A percentile compares a stretch with the other conserved stretches of the same genome.
These are phyloP conservation scores for Gillenia trifoliata DNA, from an alignment of 306 rosid species.

Conservation along the genomic window DNA sequence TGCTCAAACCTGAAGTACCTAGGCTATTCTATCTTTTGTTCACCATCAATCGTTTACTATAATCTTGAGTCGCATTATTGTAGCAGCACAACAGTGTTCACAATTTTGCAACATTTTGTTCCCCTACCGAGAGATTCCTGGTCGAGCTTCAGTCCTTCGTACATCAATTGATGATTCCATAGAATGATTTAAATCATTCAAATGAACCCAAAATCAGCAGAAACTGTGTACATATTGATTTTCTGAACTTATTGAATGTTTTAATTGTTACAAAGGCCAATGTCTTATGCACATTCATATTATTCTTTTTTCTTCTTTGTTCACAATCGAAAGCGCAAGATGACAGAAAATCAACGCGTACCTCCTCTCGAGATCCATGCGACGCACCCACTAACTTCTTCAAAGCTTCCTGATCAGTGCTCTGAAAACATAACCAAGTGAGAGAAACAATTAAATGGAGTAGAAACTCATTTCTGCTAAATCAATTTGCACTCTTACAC, in stretches of 20 bases:
- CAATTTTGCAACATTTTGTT: background rate
- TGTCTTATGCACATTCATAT: background rate
- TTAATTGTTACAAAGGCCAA: background rate
- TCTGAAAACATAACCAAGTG: conserved; percentile 27
- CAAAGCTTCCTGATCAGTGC: conserved; percentile 68
- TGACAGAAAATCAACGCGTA: background rate
- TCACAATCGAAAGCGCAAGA: background rate
- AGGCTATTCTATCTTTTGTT: background rate
- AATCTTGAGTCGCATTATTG: background rate
- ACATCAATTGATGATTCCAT: background rate
- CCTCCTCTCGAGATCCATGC: conserved; percentile 22
- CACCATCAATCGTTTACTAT: background rate
- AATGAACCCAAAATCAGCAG: background rate
- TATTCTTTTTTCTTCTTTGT: background rate
- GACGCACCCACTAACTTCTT: conserved; percentile 36
- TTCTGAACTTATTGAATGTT: no score
- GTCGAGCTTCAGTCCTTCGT: background rate
- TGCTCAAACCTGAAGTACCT: background rate
- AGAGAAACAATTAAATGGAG: background rate
- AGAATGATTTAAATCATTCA: background rate
- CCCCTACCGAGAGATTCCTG: background rate
- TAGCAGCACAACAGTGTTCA: background rate
- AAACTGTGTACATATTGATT: background rate
- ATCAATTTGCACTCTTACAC: background rate
- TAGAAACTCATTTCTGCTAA: background rate